Evolutionary conservation across 805 yeast species (phyloP).

Genomic region (Isabelozyma gotoi): DNA sequence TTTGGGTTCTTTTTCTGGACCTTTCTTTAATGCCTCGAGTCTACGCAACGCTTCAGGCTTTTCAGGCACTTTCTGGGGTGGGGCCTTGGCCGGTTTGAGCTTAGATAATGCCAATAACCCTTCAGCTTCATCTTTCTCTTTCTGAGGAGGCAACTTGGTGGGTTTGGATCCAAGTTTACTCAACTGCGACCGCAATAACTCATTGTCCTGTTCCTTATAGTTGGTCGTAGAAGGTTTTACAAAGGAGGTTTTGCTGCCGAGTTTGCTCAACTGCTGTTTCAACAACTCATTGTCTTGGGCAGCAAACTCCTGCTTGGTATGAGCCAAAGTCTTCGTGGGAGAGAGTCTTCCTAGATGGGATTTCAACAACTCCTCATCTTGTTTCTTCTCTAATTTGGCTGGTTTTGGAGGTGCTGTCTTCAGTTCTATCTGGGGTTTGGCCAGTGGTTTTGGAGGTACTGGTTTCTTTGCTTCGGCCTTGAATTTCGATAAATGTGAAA

Average conservation of each 20-base stretch:
- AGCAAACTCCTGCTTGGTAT: background rate
- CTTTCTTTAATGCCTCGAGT: conserved; percentile 5
- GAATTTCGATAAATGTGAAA: background rate
- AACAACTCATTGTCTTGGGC: conserved; percentile 21
- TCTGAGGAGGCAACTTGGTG: conserved; percentile 1
- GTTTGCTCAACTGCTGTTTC: conserved; percentile 21
- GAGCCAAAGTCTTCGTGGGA: background rate
- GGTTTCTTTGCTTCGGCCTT: background rate
- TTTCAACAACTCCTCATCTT: background rate
- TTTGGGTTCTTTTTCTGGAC: background rate
- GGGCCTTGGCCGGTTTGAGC: conserved; percentile 13
- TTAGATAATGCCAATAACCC: conserved; percentile 13
- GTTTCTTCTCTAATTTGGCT: background rate
- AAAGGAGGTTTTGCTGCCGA: conserved; percentile 10
- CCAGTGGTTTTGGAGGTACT: conserved; percentile 7
- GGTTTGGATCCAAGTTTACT: conserved; percentile 5
- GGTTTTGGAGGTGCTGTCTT: background rate
- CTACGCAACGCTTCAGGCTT: conserved; percentile 26
- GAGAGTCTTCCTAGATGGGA: conserved; percentile 1
- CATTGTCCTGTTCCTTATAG: conserved; percentile 8
- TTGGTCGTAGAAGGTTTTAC: conserved; percentile 13
- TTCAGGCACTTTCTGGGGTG: conserved; percentile 11
- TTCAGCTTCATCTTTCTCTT: conserved; percentile 11
- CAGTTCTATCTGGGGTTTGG: conserved; percentile 6
- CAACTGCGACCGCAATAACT: conserved; percentile 2